A percentile compares a stretch with the other conserved stretches of the same genome.
Evolutionary conservation across 768 basidiomycete genomes (phyloP).

Genomic region (Boletus vinaceobasis): DNA sequence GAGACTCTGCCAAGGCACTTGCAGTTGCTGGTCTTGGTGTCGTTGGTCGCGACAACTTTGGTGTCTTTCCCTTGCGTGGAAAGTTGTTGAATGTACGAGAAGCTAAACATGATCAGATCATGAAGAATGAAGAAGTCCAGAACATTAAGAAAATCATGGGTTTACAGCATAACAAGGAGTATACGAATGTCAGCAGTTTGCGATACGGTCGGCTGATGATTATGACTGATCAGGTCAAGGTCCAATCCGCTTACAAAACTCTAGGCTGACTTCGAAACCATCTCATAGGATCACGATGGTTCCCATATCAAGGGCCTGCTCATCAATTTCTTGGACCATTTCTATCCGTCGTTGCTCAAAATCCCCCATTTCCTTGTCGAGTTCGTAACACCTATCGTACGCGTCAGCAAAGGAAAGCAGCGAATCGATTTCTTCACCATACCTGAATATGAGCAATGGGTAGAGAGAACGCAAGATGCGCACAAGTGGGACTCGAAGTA

Average conservation of each 20-base stretch:
- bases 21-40: slow-evolving; percentile 93
- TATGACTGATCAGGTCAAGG: slow-evolving; percentile 96
- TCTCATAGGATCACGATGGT: slow-evolving; percentile 90
- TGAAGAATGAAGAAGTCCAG: slow-evolving; percentile 97
- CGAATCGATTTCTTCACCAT: slow-evolving; percentile 92
- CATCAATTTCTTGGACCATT: slow-evolving; percentile 97
- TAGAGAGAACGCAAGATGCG: slow-evolving; percentile 68
- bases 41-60: slow-evolving; percentile 94
- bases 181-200: slow-evolving; percentile 60
- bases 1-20: slow-evolving; percentile 96
- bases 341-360: slow-evolving; percentile 91
- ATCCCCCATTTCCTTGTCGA: slow-evolving; percentile 92
- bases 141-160: slow-evolving; percentile 99
- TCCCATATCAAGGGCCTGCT: slow-evolving; percentile 99
- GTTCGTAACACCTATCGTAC: slow-evolving; percentile 97
- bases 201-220: slow-evolving; percentile 97
- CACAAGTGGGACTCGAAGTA: slow-evolving; percentile 92
- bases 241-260: background rate
- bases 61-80: slow-evolving; percentile 96
- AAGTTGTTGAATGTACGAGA: slow-evolving; percentile 97
- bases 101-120: slow-evolving; percentile 91
- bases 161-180: slow-evolving; percentile 90
- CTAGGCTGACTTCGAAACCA: background rate
- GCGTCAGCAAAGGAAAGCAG: slow-evolving; percentile 80
- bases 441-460: slow-evolving; percentile 94